These are phyloP conservation scores for Trichoderma sp. DNA, from an alignment of 2,329 filamentous ascomycete genomes.

Conservation along the genomic window DNA sequence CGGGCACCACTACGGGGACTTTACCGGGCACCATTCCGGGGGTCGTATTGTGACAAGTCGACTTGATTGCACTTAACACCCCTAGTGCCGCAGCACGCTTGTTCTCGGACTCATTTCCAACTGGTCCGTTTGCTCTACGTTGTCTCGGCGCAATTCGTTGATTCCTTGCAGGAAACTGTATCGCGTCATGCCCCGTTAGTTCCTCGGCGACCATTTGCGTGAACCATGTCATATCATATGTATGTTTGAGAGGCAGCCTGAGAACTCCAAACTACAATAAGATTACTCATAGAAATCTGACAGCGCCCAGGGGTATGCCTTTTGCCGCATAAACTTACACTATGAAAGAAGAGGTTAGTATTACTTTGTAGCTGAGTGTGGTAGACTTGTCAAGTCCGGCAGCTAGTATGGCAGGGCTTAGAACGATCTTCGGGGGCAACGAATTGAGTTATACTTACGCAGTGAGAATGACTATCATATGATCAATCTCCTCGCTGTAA, in stretches of 20 bases:
- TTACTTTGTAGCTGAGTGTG: background rate
- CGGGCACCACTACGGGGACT: slow-evolving; percentile 11
- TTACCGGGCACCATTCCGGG: slow-evolving; percentile 2
- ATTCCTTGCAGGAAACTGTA: background rate
- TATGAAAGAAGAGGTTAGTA: background rate
- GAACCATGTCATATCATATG: background rate
- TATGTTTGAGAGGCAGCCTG: background rate
- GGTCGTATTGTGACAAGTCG: slow-evolving; percentile 16
- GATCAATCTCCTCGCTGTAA: background rate
- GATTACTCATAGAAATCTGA: slow-evolving; percentile 4
- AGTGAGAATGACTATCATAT: background rate
- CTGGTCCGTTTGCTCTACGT: background rate
- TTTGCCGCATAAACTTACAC: background rate
- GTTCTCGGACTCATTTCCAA: slow-evolving; percentile 20
- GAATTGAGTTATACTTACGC: background rate
- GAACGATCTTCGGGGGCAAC: background rate
- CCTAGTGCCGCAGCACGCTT: slow-evolving; percentile 4
- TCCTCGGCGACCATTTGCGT: slow-evolving; percentile 17
- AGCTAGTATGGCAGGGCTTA: background rate
- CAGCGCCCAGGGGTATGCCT: slow-evolving; percentile 5
- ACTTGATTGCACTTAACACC: slow-evolving; percentile 2
- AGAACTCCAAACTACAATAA: slow-evolving; percentile 15
- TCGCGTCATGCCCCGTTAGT: background rate
- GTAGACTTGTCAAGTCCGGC: background rate
- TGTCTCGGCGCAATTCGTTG: slow-evolving; percentile 9